Conservation (phyloP, 495 filamentous ascomycete species). For the Daldinia decipiens region DNA sequence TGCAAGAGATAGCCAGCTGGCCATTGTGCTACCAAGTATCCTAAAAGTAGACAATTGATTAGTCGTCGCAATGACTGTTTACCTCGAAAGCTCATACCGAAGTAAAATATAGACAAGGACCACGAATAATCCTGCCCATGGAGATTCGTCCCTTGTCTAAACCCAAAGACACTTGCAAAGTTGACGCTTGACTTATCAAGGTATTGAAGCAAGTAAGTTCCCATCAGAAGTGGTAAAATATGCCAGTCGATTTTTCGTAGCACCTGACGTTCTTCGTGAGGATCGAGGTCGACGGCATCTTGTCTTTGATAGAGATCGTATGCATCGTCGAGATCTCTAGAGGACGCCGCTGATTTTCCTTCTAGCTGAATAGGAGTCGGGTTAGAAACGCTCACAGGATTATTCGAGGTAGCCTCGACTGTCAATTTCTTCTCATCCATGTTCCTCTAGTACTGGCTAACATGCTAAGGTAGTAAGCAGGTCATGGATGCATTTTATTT, state of each 20-base stretch:
- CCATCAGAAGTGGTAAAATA: slow-evolving; percentile 65
- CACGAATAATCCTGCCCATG: slow-evolving; percentile 68
- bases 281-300: slow-evolving; percentile 51
- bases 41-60: slow-evolving; percentile 7
- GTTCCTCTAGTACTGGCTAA: not conserved
- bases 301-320: slow-evolving; percentile 58
- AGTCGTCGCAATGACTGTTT: not conserved
- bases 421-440: slow-evolving; percentile 25
- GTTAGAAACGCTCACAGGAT: not conserved
- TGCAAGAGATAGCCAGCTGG: slow-evolving; percentile 64
- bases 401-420: slow-evolving; percentile 11
- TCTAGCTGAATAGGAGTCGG: slow-evolving; percentile 4
- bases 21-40: slow-evolving; percentile 62
- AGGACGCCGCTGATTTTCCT: slow-evolving; percentile 30
- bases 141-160: slow-evolving; percentile 62
- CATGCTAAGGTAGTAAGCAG: not conserved
- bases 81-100: slow-evolving; percentile 48
- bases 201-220: slow-evolving; percentile 67
- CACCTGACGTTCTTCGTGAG: slow-evolving; percentile 59
- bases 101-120: slow-evolving; percentile 67
- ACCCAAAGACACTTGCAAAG: slow-evolving; percentile 68
- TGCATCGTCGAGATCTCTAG: slow-evolving; percentile 56
- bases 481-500: not conserved
- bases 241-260: slow-evolving; percentile 65
- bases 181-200: slow-evolving; percentile 70